Evolutionary conservation across 1,284 basidiomycete genomes (phyloP).

Genomic region (Cystobasidiaceae sp.): DNA sequence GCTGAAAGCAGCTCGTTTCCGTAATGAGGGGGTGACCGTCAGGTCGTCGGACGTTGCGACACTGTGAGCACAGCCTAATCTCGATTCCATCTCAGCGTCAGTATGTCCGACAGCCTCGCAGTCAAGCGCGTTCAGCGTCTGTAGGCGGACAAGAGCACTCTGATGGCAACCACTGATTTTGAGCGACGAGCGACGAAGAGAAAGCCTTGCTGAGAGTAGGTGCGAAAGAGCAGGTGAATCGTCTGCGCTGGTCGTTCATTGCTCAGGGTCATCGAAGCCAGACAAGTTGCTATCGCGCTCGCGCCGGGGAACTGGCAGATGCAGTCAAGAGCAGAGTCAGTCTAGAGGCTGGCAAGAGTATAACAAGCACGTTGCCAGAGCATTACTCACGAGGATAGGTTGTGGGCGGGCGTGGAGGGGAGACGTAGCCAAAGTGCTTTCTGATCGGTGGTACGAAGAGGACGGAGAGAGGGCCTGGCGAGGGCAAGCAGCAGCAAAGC

Average conservation of each 20-base stretch:
- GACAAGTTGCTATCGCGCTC: constrained; percentile 34
- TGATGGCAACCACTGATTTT: too few species aligned
- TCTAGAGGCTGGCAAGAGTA: not conserved
- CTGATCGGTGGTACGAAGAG: constrained; percentile 74
- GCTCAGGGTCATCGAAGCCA: constrained; percentile 38
- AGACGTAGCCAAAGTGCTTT: constrained; percentile 63
- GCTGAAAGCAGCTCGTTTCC: too few species aligned
- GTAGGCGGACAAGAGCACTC: too few species aligned
- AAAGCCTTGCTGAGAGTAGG: too few species aligned
- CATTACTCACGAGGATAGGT: constrained; percentile 75
- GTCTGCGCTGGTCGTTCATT: not conserved
- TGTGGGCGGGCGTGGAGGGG: constrained; percentile 68
- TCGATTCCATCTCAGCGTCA: too few species aligned
- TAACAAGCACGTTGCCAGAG: not conserved
- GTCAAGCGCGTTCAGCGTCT: too few species aligned
- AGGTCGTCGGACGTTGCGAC: too few species aligned
- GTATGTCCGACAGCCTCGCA: too few species aligned
- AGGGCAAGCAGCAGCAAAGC: not conserved
- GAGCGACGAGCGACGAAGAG: too few species aligned
- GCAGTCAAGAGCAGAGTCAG: not conserved
- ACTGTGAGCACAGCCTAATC: too few species aligned
- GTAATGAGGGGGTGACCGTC: too few species aligned
- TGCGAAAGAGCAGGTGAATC: not conserved
- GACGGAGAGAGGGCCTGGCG: constrained; percentile 68
- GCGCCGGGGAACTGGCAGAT: constrained; percentile 37